Evolutionary conservation across 2,329 filamentous ascomycete species (phyloP).

Genomic region (Pestalotiopsis sp.): DNA sequence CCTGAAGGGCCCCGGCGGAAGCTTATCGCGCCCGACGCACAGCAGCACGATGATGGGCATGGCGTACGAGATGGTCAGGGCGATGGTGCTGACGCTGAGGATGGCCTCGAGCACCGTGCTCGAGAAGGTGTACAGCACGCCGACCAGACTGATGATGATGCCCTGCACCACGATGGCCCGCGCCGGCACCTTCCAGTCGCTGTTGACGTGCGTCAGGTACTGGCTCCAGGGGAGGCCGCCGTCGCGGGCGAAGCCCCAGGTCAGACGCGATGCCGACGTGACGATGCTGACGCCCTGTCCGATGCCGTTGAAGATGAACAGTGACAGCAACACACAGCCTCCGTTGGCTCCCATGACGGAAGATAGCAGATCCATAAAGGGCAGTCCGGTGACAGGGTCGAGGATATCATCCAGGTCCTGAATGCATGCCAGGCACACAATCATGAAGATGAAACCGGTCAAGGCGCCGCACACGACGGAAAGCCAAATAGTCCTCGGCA

Average conservation of each 20-base stretch:
- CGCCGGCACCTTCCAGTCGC: slow-evolving; percentile 53
- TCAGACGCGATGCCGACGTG: slow-evolving; percentile 53
- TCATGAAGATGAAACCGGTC: slow-evolving; percentile 54
- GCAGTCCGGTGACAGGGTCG: slow-evolving; percentile 38
- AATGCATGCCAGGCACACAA: slow-evolving; percentile 54
- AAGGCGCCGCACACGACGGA: slow-evolving; percentile 51
- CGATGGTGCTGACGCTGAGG: slow-evolving; percentile 58
- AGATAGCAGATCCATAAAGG: slow-evolving; percentile 52
- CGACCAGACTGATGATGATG: slow-evolving; percentile 46
- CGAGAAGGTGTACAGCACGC: slow-evolving; percentile 58
- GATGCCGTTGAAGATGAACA: slow-evolving; percentile 59
- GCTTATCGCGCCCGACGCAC: slow-evolving; percentile 52
- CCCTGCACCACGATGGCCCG: slow-evolving; percentile 56
- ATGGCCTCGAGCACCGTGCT: slow-evolving; percentile 56
- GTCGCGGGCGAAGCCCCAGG: slow-evolving; percentile 58
- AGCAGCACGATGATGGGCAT: slow-evolving; percentile 53
- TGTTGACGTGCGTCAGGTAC: slow-evolving; percentile 48
- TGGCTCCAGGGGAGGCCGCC: slow-evolving; percentile 47
- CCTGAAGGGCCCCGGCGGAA: slow-evolving; percentile 47
- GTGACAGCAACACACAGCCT: slow-evolving; percentile 46
- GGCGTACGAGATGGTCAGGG: slow-evolving; percentile 53
- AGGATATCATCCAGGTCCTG: slow-evolving; percentile 46
- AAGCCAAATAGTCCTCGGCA: slow-evolving; percentile 54
- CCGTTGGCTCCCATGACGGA: slow-evolving; percentile 41
- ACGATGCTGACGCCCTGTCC: slow-evolving; percentile 54